phyloP scores from a whole-genome alignment of 768 basidiomycete genomes.

The Candolleomyces eurysporus region DNA sequence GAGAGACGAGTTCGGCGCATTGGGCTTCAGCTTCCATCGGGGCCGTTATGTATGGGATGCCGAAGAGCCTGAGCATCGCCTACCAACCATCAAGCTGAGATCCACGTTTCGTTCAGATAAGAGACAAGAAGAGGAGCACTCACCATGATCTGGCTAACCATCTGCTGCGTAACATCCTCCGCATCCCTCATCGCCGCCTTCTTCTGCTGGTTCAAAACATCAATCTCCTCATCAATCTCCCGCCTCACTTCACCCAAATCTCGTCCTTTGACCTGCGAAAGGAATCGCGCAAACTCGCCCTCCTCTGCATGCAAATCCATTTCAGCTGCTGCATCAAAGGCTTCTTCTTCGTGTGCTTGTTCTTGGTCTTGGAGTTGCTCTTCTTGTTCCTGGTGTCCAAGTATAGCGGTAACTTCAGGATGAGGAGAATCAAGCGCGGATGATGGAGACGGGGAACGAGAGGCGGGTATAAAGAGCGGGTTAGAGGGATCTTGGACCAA shows the following conservation, averaged over 20 bases:
- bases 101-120: not conserved
- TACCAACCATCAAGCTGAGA: conserved; percentile 23
- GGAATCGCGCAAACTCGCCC: conserved; percentile 87
- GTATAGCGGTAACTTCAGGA: not conserved
- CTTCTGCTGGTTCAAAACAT: conserved; percentile 72
- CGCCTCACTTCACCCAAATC: conserved; percentile 76
- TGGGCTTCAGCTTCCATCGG: conserved; percentile 99
- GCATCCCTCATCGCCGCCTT: conserved; percentile 91
- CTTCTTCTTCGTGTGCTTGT: conserved; percentile 26
- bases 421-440: conserved; percentile 6
- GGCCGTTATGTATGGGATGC: conserved; percentile 97
- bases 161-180: conserved; percentile 93
- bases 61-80: conserved; percentile 90
- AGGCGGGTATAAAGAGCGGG: conserved; percentile 16
- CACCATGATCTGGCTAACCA: conserved; percentile 85
- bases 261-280: conserved; percentile 87
- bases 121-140: conserved; percentile 14
- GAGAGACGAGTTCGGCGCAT: conserved; percentile 84
- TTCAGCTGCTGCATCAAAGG: conserved; percentile 86
- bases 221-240: conserved; percentile 93
- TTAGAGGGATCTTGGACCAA: conserved; percentile 3
- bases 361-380: not conserved
- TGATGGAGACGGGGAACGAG: conserved; percentile 7
- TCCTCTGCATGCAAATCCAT: conserved; percentile 79
- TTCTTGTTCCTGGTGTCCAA: not conserved